phyloP scores from a whole-genome alignment of 2,329 filamentous ascomycete species.

The Rachicladosporium sp. region DNA sequence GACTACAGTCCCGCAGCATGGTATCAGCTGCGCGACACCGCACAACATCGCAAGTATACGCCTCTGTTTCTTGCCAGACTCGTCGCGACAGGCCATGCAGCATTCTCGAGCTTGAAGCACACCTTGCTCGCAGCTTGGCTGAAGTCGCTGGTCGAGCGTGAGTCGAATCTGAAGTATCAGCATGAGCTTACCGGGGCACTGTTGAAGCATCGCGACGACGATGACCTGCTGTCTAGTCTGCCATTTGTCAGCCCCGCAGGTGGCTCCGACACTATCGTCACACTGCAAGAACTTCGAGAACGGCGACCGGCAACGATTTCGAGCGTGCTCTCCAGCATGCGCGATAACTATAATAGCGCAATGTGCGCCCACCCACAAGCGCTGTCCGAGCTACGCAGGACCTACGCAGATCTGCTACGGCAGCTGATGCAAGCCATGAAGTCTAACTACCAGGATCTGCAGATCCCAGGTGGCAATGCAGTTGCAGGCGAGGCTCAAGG shows the following conservation, averaged over 20 bases:
- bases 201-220: conserved; percentile 32
- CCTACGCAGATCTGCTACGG: conserved; percentile 41
- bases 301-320: conserved; percentile 45
- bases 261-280: conserved; percentile 34
- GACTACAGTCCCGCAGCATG: conserved; percentile 41
- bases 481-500: conserved; percentile 27
- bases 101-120: conserved; percentile 21
- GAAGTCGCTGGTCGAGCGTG: conserved; percentile 44
- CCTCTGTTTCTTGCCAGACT: conserved; percentile 33
- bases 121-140: conserved; percentile 44
- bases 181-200: conserved; percentile 43
- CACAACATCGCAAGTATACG: conserved; percentile 33
- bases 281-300: conserved; percentile 39
- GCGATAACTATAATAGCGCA: conserved; percentile 32
- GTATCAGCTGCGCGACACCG: conserved; percentile 34
- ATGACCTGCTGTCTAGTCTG: conserved; percentile 43
- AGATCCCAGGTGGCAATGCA: conserved; percentile 12
- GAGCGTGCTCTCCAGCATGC: conserved; percentile 47
- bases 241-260: conserved; percentile 38
- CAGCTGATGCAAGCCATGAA: conserved; percentile 51
- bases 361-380: conserved; percentile 18
- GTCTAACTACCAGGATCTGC: conserved; percentile 45
- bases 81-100: conserved; percentile 30
- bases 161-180: conserved; percentile 50
- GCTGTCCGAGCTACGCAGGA: conserved; percentile 27